These are phyloP conservation scores for Wickerhamiella sorbophila DNA, from an alignment of 805 yeast genomes.

Conservation along the genomic window DNA sequence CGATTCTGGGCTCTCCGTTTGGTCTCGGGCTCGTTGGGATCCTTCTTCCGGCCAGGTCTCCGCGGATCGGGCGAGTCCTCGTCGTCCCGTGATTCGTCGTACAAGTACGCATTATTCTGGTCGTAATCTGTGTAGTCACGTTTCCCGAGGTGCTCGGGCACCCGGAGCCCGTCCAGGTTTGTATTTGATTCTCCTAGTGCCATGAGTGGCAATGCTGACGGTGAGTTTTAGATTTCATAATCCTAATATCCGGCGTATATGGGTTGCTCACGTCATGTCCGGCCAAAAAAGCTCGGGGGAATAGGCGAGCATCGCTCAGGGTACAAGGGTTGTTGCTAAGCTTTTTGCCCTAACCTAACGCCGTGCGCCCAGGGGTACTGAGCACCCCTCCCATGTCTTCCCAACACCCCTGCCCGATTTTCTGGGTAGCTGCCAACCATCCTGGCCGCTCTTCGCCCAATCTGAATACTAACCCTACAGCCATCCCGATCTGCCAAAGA, in stretches of 20 bases:
- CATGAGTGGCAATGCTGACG: too few relatives aligned
- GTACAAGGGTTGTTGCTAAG: neutral
- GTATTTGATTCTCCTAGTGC: neutral
- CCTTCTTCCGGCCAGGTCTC: conserved; percentile 27
- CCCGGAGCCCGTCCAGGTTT: neutral
- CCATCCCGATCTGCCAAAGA: too few relatives aligned
- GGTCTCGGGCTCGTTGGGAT: conserved; percentile 63
- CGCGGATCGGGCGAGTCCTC: conserved; percentile 43
- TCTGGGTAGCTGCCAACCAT: too few relatives aligned
- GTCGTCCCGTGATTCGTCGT: neutral
- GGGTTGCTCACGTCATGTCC: too few relatives aligned
- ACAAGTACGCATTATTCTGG: neutral
- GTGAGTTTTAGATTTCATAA: too few relatives aligned
- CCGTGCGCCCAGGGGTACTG: too few relatives aligned
- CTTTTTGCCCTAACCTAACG: neutral
- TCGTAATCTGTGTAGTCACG: neutral
- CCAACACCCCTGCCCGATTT: too few relatives aligned
- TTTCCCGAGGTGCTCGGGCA: neutral
- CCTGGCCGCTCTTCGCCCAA: too few relatives aligned
- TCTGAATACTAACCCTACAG: too few relatives aligned
- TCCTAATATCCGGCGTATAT: too few relatives aligned
- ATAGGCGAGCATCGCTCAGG: neutral
- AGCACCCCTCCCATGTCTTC: too few relatives aligned
- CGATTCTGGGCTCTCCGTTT: conserved; percentile 94
- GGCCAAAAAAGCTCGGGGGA: too few relatives aligned